Conservation (phyloP, 371 early-diverging fungal species). For the Lichtheimia hyalospora region DNA sequence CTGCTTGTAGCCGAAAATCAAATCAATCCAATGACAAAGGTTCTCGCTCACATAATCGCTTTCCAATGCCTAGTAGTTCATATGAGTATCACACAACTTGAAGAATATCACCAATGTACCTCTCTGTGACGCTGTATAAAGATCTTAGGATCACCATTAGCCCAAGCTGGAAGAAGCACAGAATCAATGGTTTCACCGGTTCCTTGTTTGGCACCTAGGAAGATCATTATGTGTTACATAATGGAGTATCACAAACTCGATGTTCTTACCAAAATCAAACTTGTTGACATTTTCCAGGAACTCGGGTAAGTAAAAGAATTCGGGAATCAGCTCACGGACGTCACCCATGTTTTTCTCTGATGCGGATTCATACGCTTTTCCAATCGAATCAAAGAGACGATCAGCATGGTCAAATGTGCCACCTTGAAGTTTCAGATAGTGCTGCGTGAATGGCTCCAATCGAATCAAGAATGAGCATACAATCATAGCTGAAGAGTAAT, state of each 20-base stretch:
- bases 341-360: constrained; percentile 77
- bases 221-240: neutral
- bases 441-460: constrained; percentile 83
- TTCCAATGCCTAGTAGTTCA: constrained; percentile 70
- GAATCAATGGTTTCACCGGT: constrained; percentile 76
- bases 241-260: neutral
- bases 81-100: neutral
- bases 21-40: constrained; percentile 89
- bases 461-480: constrained; percentile 84
- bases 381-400: constrained; percentile 64
- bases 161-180: constrained; percentile 85
- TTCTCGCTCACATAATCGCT: constrained; percentile 85
- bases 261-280: constrained; percentile 72
- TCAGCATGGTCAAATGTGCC: constrained; percentile 91
- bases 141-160: constrained; percentile 78
- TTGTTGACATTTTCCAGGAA: constrained; percentile 81
- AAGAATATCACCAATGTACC: constrained; percentile 15
- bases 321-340: constrained; percentile 87
- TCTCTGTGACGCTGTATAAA: constrained; percentile 89
- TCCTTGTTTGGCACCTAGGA: constrained; percentile 59
- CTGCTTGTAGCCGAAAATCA: constrained; percentile 90
- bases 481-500: constrained; percentile 87
- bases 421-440: constrained; percentile 78
- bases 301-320: constrained; percentile 88
- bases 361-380: constrained; percentile 71